Conservation (phyloP, 768 basidiomycete species). For the Pisolithus microcarpus region DNA sequence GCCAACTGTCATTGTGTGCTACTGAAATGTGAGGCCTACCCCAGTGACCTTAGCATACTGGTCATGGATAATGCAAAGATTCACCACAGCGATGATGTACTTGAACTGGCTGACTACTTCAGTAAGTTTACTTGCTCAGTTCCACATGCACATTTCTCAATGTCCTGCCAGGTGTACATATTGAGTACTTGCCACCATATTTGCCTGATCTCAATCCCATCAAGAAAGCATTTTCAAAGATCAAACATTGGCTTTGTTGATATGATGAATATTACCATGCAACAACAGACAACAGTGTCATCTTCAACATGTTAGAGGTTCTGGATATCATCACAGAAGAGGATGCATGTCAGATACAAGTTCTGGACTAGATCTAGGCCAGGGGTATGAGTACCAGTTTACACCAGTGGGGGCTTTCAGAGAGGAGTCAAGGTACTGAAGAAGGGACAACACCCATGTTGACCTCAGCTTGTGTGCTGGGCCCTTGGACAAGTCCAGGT, state of each 20-base stretch:
- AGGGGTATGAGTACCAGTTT: no score
- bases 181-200: slow-evolving; percentile 31
- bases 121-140: slow-evolving; percentile 2
- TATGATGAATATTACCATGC: background rate
- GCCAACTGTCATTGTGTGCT: no score
- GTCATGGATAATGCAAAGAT: slow-evolving; percentile 15
- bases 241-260: slow-evolving; percentile 21
- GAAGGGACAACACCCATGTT: no score
- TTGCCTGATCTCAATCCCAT: slow-evolving; percentile 34
- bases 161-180: slow-evolving; percentile 17
- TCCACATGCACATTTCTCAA: background rate
- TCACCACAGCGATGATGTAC: slow-evolving; percentile 4
- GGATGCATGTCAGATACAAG: no score
- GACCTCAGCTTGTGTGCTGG: no score
- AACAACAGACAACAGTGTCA: background rate
- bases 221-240: slow-evolving; percentile 33
- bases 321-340: background rate
- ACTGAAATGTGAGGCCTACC: background rate
- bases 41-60: slow-evolving; percentile 6
- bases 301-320: background rate
- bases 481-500: no score
- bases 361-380: no score
- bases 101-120: slow-evolving; percentile 19
- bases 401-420: no score
- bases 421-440: no score